phyloP scores from a whole-genome alignment of 192 early-diverging fungal genomes.

The Backusella mclennaniae region DNA sequence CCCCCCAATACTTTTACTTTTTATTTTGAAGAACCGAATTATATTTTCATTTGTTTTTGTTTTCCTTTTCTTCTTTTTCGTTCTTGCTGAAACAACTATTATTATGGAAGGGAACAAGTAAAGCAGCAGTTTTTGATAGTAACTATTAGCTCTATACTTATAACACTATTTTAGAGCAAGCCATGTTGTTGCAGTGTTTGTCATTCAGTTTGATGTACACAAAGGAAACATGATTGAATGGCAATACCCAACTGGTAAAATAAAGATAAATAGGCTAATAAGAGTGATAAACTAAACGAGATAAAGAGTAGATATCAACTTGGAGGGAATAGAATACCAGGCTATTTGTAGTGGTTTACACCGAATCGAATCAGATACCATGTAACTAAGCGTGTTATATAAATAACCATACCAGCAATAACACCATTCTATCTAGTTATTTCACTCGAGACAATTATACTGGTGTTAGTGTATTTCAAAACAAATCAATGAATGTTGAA shows the following conservation, averaged over 20 bases:
- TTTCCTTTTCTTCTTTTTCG: neutral
- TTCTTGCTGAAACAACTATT: neutral
- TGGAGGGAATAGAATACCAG: slow-evolving; percentile 50
- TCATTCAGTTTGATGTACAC: slow-evolving; percentile 50
- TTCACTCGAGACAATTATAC: slow-evolving; percentile 40
- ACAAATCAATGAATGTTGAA: slow-evolving; percentile 34
- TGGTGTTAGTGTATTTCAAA: slow-evolving; percentile 48
- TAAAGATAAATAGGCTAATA: neutral
- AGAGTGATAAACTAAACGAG: neutral
- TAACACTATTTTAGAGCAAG: neutral
- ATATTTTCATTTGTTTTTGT: neutral
- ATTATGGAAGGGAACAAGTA: slow-evolving; percentile 6
- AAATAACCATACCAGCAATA: neutral
- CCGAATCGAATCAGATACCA: slow-evolving; percentile 42
- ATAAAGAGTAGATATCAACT: slow-evolving; percentile 39
- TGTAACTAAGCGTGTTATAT: slow-evolving; percentile 37
- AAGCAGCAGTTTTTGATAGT: neutral
- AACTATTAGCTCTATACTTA: neutral
- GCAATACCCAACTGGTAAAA: slow-evolving; percentile 44
- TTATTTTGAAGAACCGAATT: neutral
- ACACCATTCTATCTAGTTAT: slow-evolving; percentile 34
- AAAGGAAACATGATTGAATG: slow-evolving; percentile 55
- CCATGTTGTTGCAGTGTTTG: slow-evolving; percentile 49
- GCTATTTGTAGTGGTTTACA: slow-evolving; percentile 60
- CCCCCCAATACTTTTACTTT: neutral